Evolutionary conservation across 2,329 filamentous ascomycete genomes (phyloP).

Genomic region (Microcyclospora pomicola): DNA sequence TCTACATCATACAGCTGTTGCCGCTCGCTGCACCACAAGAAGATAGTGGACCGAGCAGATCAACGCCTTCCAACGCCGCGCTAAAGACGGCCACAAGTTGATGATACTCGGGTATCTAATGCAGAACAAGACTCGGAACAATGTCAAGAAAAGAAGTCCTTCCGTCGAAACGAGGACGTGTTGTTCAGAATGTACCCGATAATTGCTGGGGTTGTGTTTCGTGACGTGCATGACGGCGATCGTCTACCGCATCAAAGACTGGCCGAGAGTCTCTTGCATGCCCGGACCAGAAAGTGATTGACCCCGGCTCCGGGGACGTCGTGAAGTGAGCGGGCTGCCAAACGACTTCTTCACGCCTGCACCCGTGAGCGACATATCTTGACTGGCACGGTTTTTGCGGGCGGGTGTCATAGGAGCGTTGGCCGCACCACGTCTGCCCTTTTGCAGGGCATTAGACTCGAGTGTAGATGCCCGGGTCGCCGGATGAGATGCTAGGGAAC

Average conservation of each 20-base stretch:
- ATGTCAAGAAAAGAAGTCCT: too few relatives aligned
- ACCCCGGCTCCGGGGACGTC: slow-evolving; percentile 10
- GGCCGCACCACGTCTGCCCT: slow-evolving; percentile 51
- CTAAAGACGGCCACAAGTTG: too few relatives aligned
- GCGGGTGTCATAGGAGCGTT: slow-evolving; percentile 55
- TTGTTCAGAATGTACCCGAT: too few relatives aligned
- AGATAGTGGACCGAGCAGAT: too few relatives aligned
- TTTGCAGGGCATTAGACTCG: slow-evolving; percentile 47
- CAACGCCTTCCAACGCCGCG: too few relatives aligned
- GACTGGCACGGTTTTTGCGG: slow-evolving; percentile 32
- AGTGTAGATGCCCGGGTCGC: slow-evolving; percentile 50
- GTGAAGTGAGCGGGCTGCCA: slow-evolving; percentile 8
- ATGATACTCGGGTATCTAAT: too few relatives aligned
- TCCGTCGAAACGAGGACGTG: too few relatives aligned
- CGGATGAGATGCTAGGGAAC: slow-evolving; percentile 44
- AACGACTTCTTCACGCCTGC: slow-evolving; percentile 17
- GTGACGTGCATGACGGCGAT: too few relatives aligned
- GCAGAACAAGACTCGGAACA: too few relatives aligned
- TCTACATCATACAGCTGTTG: too few relatives aligned
- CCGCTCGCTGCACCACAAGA: too few relatives aligned
- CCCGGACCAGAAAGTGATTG: slow-evolving; percentile 3
- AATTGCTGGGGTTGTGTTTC: too few relatives aligned
- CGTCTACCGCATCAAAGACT: slow-evolving; percentile 3
- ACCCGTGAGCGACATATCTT: slow-evolving; percentile 13
- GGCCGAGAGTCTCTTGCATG: slow-evolving; percentile 5